Evolutionary conservation across 306 rosid species (phyloP).

Genomic region (Cucumis melo): DNA sequence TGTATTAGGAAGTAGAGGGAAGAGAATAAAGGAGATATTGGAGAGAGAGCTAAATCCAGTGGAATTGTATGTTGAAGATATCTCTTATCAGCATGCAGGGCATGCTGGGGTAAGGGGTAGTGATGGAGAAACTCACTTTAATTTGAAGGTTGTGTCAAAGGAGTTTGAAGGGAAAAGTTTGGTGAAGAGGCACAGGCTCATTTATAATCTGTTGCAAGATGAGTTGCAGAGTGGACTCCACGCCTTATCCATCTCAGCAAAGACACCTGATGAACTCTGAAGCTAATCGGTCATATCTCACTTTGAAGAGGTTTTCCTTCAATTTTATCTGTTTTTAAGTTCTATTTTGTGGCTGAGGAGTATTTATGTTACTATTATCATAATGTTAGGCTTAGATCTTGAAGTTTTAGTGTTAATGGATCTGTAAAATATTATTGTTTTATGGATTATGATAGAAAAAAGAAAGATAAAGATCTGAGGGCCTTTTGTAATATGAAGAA

Average conservation of each 20-base stretch:
- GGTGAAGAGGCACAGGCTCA: slow-evolving; percentile 77
- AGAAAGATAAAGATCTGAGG: neutral
- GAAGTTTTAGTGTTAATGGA: neutral
- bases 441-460: neutral
- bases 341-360: neutral
- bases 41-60: slow-evolving; percentile 42
- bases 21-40: slow-evolving; percentile 66
- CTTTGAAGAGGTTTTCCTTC: slow-evolving; percentile 16
- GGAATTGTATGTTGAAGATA: slow-evolving; percentile 53
- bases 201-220: slow-evolving; percentile 54
- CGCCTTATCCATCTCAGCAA: slow-evolving; percentile 70
- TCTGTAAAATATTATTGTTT: neutral
- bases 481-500: neutral
- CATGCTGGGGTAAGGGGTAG: slow-evolving; percentile 64
- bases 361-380: neutral
- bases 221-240: slow-evolving; percentile 73
- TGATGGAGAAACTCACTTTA: slow-evolving; percentile 80
- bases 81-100: slow-evolving; percentile 81
- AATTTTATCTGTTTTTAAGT: neutral
- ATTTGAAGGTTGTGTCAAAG: slow-evolving; percentile 51
- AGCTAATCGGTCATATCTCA: slow-evolving; percentile 6
- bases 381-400: neutral
- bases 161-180: slow-evolving; percentile 79
- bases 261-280: slow-evolving; percentile 44
- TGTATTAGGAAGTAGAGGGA: slow-evolving; percentile 54